A percentile compares a stretch with the other conserved stretches of the same genome.
These are phyloP conservation scores for Nigrospora oryzae DNA, from an alignment of 2,329 filamentous ascomycete species.

Conservation along the genomic window DNA sequence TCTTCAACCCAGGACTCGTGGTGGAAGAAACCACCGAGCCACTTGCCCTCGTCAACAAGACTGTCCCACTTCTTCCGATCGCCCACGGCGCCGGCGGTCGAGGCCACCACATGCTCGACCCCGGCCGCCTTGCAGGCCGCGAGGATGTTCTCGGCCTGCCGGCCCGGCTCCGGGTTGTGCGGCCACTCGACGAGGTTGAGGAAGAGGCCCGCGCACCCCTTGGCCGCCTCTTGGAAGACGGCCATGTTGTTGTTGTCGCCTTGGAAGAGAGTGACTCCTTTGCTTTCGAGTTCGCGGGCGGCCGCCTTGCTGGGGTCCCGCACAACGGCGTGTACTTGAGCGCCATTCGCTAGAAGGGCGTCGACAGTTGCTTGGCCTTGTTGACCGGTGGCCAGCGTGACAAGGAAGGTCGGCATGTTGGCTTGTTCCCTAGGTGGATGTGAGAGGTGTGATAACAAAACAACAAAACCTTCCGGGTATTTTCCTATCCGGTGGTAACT, in stretches of 20 bases:
- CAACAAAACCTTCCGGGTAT: too few relatives aligned
- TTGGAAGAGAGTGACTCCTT: not conserved
- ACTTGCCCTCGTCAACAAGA: too few relatives aligned
- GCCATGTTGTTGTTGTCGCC: not conserved
- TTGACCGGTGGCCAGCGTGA: not conserved
- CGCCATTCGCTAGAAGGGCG: not conserved
- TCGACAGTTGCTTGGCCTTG: not conserved
- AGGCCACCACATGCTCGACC: not conserved
- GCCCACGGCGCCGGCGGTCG: not conserved
- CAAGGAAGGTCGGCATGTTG: not conserved
- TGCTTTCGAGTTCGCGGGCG: not conserved
- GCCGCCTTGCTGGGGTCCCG: not conserved
- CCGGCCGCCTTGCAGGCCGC: not conserved
- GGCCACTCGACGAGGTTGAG: not conserved
- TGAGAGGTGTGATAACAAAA: too few relatives aligned
- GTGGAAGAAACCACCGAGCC: too few relatives aligned
- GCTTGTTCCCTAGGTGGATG: too few relatives aligned
- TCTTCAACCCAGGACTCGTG: too few relatives aligned
- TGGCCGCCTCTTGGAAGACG: not conserved
- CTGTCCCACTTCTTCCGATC: too few relatives aligned
- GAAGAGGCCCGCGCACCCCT: not conserved
- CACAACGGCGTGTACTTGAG: not conserved
- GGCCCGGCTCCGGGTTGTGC: not conserved
- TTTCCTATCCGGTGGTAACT: too few relatives aligned
- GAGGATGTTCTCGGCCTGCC: not conserved